phyloP scores from a whole-genome alignment of 345 rosid species.

The Conringia planisiliqua region DNA sequence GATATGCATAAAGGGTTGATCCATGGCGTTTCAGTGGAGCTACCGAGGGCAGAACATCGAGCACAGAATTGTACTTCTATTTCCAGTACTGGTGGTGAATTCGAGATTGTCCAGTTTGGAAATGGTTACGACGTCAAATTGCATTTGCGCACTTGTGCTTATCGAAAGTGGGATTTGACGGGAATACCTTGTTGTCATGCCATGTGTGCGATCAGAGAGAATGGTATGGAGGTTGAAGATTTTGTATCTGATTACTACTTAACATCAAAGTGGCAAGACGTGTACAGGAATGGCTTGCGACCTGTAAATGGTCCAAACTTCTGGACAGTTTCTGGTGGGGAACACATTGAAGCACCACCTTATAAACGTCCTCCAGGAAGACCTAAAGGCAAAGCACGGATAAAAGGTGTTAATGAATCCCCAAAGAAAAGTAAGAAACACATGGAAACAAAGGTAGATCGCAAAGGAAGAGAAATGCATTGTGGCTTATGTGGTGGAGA shows the following conservation, averaged over 20 bases:
- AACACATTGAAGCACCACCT: background rate
- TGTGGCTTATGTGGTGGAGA: background rate
- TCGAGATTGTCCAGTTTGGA: background rate
- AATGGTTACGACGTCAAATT: background rate
- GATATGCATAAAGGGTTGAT: background rate
- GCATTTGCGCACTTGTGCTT: background rate
- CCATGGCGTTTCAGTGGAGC: background rate
- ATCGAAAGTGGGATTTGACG: background rate
- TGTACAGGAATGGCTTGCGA: background rate
- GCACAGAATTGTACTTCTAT: background rate
- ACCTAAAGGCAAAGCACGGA: background rate
- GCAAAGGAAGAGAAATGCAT: background rate
- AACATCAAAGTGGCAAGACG: background rate
- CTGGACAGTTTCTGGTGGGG: background rate
- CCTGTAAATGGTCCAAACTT: background rate
- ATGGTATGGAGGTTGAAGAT: background rate
- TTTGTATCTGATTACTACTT: background rate
- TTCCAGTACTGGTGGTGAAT: background rate
- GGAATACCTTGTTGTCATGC: background rate
- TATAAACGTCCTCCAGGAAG: background rate
- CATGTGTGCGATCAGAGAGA: background rate
- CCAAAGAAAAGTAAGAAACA: background rate
- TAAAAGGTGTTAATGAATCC: background rate
- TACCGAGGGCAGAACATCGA: background rate
- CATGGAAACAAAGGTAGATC: too few species aligned